Conservation (phyloP, 345 rosid genomes). For the Geranium rotundifolium region DNA sequence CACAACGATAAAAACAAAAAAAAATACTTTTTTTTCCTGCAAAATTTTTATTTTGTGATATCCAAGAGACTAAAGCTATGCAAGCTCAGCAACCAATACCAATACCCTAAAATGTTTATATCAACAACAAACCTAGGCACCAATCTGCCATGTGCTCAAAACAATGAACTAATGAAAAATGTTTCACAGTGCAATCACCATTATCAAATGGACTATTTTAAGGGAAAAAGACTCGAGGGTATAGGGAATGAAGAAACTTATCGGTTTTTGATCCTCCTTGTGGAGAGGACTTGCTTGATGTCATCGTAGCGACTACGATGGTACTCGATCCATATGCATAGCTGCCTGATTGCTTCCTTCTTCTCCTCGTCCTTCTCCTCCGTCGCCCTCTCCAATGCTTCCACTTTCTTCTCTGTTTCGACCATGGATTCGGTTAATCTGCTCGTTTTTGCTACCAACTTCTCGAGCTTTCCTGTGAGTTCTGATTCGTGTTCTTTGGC, state of each 20-base stretch:
- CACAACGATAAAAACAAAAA: too few species aligned
- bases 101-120: background rate
- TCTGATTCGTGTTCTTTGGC: conserved; percentile 22
- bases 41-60: too few species aligned
- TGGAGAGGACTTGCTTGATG: conserved; percentile 41
- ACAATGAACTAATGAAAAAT: conserved; percentile 13
- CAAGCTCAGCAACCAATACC: too few species aligned
- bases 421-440: conserved; percentile 20
- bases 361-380: conserved; percentile 58
- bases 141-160: background rate
- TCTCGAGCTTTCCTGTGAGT: conserved; percentile 26
- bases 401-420: conserved; percentile 28
- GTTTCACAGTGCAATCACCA: background rate
- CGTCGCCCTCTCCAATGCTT: conserved; percentile 27
- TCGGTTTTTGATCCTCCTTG: conserved; percentile 19
- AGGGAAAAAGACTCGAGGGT: background rate
- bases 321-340: conserved; percentile 69
- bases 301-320: conserved; percentile 49
- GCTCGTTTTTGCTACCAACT: conserved; percentile 32
- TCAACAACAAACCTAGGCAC: background rate
- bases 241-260: background rate
- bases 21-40: too few species aligned
- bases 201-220: conserved; percentile 3
- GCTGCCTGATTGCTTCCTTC: conserved; percentile 93
- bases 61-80: background rate